phyloP scores from a whole-genome alignment of 495 filamentous ascomycete genomes.

The Penicillium paxilli region DNA sequence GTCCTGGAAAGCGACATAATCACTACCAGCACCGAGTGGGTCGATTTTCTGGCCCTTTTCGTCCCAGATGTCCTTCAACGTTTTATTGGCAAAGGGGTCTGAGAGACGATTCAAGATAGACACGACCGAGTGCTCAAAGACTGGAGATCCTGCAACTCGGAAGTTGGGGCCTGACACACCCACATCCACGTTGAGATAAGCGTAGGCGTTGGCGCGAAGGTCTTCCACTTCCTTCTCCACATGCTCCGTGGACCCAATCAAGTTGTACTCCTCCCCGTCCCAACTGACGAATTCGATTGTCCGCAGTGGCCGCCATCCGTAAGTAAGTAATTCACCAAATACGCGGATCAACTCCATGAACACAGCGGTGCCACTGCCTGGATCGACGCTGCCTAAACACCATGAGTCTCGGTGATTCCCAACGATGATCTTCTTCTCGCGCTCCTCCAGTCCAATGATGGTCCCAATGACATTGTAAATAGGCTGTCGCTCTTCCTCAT shows the following conservation, averaged over 20 bases:
- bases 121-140: conserved; percentile 70
- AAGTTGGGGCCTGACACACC: conserved; percentile 76
- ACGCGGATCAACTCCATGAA: conserved; percentile 85
- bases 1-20: conserved; percentile 90
- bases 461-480: conserved; percentile 89
- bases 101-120: conserved; percentile 69
- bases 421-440: conserved; percentile 82
- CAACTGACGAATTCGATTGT: conserved; percentile 94
- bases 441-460: conserved; percentile 79
- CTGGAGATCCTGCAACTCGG: conserved; percentile 72
- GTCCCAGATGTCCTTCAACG: conserved; percentile 76
- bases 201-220: conserved; percentile 63
- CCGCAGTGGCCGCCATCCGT: conserved; percentile 87
- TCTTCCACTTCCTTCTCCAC: conserved; percentile 69
- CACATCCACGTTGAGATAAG: conserved; percentile 92
- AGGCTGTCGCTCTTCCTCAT: conserved; percentile 75
- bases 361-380: conserved; percentile 86
- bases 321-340: conserved; percentile 69
- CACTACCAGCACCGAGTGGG: conserved; percentile 76
- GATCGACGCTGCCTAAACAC: conserved; percentile 84
- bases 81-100: conserved; percentile 72
- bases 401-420: conserved; percentile 94
- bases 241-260: conserved; percentile 92
- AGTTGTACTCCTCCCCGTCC: conserved; percentile 92
- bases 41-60: conserved; percentile 56